These are phyloP conservation scores for Ilyonectria robusta DNA, from an alignment of 2,329 filamentous ascomycete species.

Conservation along the genomic window DNA sequence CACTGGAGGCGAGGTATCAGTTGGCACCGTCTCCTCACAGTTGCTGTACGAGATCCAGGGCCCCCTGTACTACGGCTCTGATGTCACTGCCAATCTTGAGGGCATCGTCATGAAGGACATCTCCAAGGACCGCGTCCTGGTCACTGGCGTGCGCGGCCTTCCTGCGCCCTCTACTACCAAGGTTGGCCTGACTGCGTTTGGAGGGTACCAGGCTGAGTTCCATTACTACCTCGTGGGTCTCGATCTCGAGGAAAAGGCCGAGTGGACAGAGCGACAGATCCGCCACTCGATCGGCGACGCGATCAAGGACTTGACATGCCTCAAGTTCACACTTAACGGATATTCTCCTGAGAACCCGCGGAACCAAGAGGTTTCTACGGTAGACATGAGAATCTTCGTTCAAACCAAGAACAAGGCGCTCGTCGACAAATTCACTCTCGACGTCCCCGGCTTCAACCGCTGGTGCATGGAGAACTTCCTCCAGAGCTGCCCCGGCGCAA, in stretches of 20 bases:
- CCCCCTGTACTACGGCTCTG: conserved; percentile 56
- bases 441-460: conserved; percentile 33
- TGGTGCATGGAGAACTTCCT: conserved; percentile 55
- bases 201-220: conserved; percentile 59
- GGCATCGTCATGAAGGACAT: conserved; percentile 62
- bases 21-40: conserved; percentile 48
- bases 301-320: conserved; percentile 49
- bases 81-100: conserved; percentile 56
- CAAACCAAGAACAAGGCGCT: conserved; percentile 54
- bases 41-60: conserved; percentile 59
- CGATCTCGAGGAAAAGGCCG: conserved; percentile 56
- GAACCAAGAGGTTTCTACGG: conserved; percentile 61
- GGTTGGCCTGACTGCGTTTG: conserved; percentile 58
- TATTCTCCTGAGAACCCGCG: conserved; percentile 54
- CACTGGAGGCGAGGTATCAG: conserved; percentile 53
- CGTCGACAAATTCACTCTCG: conserved; percentile 31
- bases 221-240: conserved; percentile 59
- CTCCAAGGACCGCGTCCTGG: conserved; percentile 45
- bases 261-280: conserved; percentile 32
- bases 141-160: conserved; percentile 41
- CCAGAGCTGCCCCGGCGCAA: conserved; percentile 60
- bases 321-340: conserved; percentile 55
- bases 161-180: conserved; percentile 42
- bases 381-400: conserved; percentile 60
- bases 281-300: conserved; percentile 34